These are phyloP conservation scores for Exserohilum rostratum DNA, from an alignment of 2,329 filamentous ascomycete genomes.

Conservation along the genomic window DNA sequence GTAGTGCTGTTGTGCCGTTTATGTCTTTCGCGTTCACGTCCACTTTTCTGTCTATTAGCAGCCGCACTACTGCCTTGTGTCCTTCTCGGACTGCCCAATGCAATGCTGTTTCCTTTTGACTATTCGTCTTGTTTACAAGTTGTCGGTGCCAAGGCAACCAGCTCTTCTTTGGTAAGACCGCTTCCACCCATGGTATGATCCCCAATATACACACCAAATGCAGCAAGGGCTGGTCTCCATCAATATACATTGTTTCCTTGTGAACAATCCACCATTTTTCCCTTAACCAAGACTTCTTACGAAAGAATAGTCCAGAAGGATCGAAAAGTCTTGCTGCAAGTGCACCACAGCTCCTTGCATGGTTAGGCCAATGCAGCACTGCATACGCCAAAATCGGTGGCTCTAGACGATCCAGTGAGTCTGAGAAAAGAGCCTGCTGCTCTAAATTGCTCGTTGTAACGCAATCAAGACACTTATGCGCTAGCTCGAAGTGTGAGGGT, in stretches of 20 bases:
- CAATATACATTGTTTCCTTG: fast-evolving
- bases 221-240: background rate
- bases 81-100: background rate
- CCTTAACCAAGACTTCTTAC: background rate
- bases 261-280: background rate
- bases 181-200: background rate
- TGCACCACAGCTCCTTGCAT: slow-evolving; percentile 5
- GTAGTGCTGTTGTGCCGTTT: background rate
- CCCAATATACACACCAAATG: background rate
- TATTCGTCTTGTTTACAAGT: background rate
- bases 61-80: background rate
- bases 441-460: background rate
- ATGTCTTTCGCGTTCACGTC: background rate
- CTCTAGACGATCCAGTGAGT: background rate
- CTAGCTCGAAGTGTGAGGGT: background rate
- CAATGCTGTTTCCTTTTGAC: background rate
- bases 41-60: background rate
- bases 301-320: background rate
- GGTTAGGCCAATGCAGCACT: background rate
- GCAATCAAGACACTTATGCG: background rate
- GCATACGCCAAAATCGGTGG: background rate
- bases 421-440: background rate
- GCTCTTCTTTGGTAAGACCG: background rate
- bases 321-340: background rate
- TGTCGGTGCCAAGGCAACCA: background rate